Evolutionary conservation across 768 basidiomycete species (phyloP), one percentile per base, ranked within the genome.

Genomic region (Leccinum subtestaceum): DNA sequence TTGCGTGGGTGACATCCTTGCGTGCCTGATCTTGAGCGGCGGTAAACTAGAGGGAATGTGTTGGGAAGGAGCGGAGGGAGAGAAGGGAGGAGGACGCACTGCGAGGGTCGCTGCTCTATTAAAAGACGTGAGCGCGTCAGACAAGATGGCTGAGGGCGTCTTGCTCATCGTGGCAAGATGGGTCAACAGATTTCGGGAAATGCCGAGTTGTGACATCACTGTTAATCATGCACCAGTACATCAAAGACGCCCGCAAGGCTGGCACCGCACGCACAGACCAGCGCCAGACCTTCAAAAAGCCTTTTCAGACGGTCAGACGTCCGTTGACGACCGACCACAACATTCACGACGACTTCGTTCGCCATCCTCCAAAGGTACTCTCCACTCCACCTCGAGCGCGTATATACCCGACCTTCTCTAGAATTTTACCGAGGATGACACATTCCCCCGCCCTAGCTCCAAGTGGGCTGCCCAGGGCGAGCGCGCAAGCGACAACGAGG

Each of bases 1-100:
- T 62, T 11, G 81, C 78, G 49, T 79, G 79, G 53, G 80, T 74
- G 61, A 86, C 76, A 62, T 87, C 83, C 43, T 74, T 70, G 61
- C 80, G 80, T 4, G 82, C 77, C 56, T 82, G 79, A n/a, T 80
- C 78, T 60, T 89, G 85, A 17, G 82, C 76, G 36, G 80, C 75
- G 13, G 80, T 75, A 58, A 87, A 76, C 87, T 88, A 51, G 27
- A 27, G 17, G 38, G 17, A 45, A 59, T 56, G 49, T 4, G 43
- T 53, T 53, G 25, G 56, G 60, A 0, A 58, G n/a, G 5, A 29
- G n/a, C 13, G 17, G 4, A 48, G 47, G 25, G 10, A 47, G 27
- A 4, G 13, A 47, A 49, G 53, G 6, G 46, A 52, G 55, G 52
- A 49, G 56, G 34, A 56, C 76, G 49, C 62, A 81, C 80, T 17